These are phyloP conservation scores for Myriangium duriaei DNA, from an alignment of 2,329 filamentous ascomycete species.

Conservation along the genomic window DNA sequence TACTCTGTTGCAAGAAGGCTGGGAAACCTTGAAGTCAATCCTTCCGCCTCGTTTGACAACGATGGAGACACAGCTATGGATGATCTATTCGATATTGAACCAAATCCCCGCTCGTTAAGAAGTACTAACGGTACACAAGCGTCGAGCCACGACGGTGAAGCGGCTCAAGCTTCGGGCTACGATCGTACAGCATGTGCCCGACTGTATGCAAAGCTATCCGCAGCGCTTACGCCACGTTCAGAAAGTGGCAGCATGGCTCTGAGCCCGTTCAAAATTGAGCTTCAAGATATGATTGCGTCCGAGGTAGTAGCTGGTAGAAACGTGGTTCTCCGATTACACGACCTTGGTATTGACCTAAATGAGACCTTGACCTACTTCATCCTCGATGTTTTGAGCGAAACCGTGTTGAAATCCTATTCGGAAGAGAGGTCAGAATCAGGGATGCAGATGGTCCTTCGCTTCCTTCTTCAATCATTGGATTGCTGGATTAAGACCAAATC, in stretches of 20 bases:
- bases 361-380: conserved; percentile 30
- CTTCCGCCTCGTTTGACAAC: neutral
- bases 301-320: conserved; percentile 15
- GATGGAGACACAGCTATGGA: conserved; percentile 3
- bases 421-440: conserved; percentile 65
- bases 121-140: conserved; percentile 1
- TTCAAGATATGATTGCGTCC: conserved; percentile 11
- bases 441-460: conserved; percentile 52
- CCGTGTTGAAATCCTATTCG: conserved; percentile 40
- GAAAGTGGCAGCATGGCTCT: neutral
- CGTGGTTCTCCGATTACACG: conserved; percentile 15
- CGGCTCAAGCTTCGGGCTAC: neutral
- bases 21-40: neutral
- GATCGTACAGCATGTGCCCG: neutral
- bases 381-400: conserved; percentile 36
- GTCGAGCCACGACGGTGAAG: neutral
- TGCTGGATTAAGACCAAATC: conserved; percentile 49
- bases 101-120: neutral
- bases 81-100: conserved; percentile 4
- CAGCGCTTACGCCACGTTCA: neutral
- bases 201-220: conserved; percentile 5
- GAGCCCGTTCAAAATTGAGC: conserved; percentile 6
- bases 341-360: conserved; percentile 16
- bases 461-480: conserved; percentile 51
- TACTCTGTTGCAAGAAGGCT: neutral